These are phyloP conservation scores for Microsporum audouinii DNA, from an alignment of 2,329 filamentous ascomycete species.

Conservation along the genomic window DNA sequence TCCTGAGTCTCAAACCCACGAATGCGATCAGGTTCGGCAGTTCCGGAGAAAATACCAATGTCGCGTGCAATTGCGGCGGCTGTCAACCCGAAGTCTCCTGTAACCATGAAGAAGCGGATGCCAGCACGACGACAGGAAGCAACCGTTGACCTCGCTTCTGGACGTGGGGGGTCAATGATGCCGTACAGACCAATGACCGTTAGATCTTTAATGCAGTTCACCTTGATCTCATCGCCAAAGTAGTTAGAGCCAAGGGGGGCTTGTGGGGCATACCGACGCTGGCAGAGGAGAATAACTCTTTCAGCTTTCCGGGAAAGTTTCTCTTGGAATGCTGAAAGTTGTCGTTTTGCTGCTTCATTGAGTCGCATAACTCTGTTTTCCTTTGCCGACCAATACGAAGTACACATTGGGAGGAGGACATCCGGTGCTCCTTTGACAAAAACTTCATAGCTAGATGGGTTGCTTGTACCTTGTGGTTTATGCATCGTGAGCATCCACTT, in stretches of 20 bases:
- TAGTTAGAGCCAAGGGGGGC: conserved; percentile 36
- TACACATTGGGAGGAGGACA: conserved; percentile 56
- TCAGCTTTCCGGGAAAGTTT: conserved; percentile 57
- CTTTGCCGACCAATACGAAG: conserved; percentile 48
- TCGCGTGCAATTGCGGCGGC: conserved; percentile 61
- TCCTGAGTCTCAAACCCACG: conserved; percentile 48
- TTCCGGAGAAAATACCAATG: conserved; percentile 65
- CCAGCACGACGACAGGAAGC: neutral
- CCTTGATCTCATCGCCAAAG: conserved; percentile 45
- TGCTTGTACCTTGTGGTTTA: conserved; percentile 22
- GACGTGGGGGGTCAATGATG: conserved; percentile 46
- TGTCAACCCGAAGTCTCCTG: conserved; percentile 65
- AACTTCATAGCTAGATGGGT: conserved; percentile 28
- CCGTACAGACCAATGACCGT: conserved; percentile 47
- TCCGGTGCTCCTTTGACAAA: conserved; percentile 69
- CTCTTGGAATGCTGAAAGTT: conserved; percentile 52
- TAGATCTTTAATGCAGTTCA: conserved; percentile 40
- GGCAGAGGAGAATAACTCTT: conserved; percentile 55
- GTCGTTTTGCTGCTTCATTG: conserved; percentile 32
- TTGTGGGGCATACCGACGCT: conserved; percentile 46
- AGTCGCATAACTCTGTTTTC: conserved; percentile 46
- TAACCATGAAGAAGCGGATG: conserved; percentile 39
- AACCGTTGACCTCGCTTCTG: conserved; percentile 49
- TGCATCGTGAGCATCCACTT: conserved; percentile 66
- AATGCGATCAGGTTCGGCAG: conserved; percentile 40